These are phyloP conservation scores for Penicillium glabrum DNA, from an alignment of 2,329 filamentous ascomycete genomes.

Conservation along the genomic window DNA sequence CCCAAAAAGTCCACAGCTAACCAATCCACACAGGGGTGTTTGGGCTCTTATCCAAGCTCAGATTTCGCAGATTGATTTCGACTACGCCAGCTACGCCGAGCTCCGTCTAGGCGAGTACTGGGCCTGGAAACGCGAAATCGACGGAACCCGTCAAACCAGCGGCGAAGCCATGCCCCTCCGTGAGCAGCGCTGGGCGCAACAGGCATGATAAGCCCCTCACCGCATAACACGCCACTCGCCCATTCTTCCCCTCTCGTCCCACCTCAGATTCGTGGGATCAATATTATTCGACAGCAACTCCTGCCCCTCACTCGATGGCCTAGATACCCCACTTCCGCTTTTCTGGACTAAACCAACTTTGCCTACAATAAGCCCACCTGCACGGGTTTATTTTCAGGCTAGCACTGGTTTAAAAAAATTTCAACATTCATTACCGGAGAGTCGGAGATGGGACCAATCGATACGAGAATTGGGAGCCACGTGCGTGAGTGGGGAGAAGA, in stretches of 20 bases:
- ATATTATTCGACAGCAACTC: not conserved
- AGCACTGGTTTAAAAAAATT: not conserved
- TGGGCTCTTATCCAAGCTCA: constrained; percentile 94
- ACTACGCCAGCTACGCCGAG: constrained; percentile 91
- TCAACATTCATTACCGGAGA: not conserved
- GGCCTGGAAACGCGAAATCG: constrained; percentile 77
- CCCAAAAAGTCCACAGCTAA: not conserved
- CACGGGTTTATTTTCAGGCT: not conserved
- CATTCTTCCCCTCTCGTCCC: not conserved
- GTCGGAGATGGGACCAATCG: constrained; percentile 2
- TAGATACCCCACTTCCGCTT: not conserved
- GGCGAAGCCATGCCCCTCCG: constrained; percentile 67
- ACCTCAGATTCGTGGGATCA: not conserved
- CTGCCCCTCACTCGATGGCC: not conserved
- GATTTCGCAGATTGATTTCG: constrained; percentile 94
- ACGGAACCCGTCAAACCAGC: constrained; percentile 58
- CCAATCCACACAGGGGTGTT: constrained; percentile 70
- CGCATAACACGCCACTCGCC: not conserved
- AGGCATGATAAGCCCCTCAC: constrained; percentile 27
- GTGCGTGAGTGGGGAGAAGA: constrained; percentile 1
- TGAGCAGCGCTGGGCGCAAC: constrained; percentile 76
- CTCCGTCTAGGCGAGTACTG: constrained; percentile 85
- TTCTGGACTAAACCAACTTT: not conserved
- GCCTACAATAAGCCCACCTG: not conserved
- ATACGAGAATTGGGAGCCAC: constrained; percentile 1